phyloP scores from a whole-genome alignment of 805 yeast genomes.

The Saccharomycodes ludwigii region DNA sequence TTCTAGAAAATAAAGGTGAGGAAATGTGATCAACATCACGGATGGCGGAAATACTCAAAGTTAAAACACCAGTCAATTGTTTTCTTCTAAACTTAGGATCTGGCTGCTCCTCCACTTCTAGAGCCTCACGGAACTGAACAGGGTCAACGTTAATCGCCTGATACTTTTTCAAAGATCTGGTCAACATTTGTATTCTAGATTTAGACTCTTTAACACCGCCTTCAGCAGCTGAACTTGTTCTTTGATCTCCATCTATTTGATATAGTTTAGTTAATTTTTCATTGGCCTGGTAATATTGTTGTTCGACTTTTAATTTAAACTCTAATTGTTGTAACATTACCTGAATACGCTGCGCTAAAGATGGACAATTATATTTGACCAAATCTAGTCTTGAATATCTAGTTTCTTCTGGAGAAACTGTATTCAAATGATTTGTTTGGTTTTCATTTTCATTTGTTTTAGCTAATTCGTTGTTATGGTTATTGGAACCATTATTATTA shows the following conservation, averaged over 20 bases:
- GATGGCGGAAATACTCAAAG: conserved; percentile 60
- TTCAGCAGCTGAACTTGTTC: conserved; percentile 77
- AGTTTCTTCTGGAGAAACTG: conserved; percentile 24
- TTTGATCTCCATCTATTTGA: conserved; percentile 82
- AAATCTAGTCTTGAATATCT: conserved; percentile 62
- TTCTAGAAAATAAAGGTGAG: conserved; percentile 62
- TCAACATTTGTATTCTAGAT: conserved; percentile 72
- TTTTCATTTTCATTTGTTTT: conserved; percentile 7
- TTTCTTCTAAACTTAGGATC: conserved; percentile 65
- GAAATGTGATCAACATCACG: conserved; percentile 90
- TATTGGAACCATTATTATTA: conserved; percentile 1
- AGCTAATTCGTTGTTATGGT: not conserved
- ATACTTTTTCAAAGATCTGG: conserved; percentile 74
- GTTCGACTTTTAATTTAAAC: conserved; percentile 86
- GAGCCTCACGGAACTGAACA: conserved; percentile 53
- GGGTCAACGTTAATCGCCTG: conserved; percentile 73
- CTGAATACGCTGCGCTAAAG: conserved; percentile 87
- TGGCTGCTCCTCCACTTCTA: conserved; percentile 35
- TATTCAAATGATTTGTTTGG: conserved; percentile 25
- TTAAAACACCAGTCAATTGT: conserved; percentile 71
- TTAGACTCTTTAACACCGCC: conserved; percentile 77
- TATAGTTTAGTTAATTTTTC: conserved; percentile 80
- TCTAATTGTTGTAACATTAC: conserved; percentile 91
- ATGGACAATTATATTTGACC: conserved; percentile 85
- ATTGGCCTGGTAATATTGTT: conserved; percentile 85